These are phyloP conservation scores for Rhodofomes roseus DNA, from an alignment of 1,284 basidiomycete genomes.

Conservation along the genomic window DNA sequence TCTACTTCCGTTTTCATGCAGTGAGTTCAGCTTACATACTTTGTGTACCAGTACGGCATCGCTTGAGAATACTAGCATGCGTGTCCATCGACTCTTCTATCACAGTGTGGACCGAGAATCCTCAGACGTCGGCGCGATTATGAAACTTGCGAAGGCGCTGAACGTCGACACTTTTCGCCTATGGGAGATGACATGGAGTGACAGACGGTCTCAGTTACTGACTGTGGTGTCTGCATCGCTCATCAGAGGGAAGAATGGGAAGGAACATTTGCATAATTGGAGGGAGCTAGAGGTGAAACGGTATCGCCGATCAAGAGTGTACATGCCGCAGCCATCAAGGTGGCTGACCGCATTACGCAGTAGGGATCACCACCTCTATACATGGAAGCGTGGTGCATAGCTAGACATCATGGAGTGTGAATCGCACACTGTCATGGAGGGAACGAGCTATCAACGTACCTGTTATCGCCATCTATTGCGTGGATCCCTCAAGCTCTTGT, in stretches of 20 bases:
- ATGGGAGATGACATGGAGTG: neutral
- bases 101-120: too few species aligned
- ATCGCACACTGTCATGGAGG: neutral
- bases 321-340: neutral
- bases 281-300: neutral
- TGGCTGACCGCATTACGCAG: neutral
- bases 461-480: neutral
- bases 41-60: too few species aligned
- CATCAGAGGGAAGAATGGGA: neutral
- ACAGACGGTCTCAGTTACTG: too few species aligned
- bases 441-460: neutral
- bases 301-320: neutral
- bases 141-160: too few species aligned
- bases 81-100: too few species aligned
- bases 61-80: too few species aligned
- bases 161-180: neutral
- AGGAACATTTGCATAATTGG: neutral
- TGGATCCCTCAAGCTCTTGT: conserved; percentile 4
- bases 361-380: neutral
- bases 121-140: too few species aligned
- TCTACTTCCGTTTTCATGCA: neutral
- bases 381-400: neutral
- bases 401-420: neutral
- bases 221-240: neutral
- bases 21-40: neutral